Base-by-base conservation (phyloP, 768 basidiomycete genomes). In the Vishniacozyma victoriae region DNA sequence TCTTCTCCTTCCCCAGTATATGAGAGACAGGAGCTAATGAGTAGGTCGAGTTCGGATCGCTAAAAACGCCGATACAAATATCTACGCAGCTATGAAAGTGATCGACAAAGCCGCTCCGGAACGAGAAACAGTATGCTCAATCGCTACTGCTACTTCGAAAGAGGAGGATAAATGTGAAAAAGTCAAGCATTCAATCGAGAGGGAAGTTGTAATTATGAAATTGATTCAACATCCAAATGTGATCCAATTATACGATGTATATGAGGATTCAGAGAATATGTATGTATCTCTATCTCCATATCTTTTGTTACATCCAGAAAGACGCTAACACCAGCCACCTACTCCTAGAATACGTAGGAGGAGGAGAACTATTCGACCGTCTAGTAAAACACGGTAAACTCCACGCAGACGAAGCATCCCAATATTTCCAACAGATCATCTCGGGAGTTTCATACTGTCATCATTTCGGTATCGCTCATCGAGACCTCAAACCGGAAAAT, bases 151-250 rank as follows among this genome's bases (percentile, higher is more conserved):
- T 19, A 55, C 60, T 25, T 35, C 52, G 6, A 59, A 62, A 36
- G 59, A 60, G 11, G 64, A 58, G 13, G 54, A 59, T 4, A 65
- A 66, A 41, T 54, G 56, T 18, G 60, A 62, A 22, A 58, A 62
- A 41, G 58, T 65, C 24, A 55, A 73, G n/a, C 48, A 92, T 39
- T 85, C 87, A 3, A 85, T 96, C 51, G 90, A 95, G 70, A 77
- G 88, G 55, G 92, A 97, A 72, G 93, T 97, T 52, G 88, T 87
- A 47, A 91, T 96, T 83, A 93, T 97, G 92, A 97, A 96, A 72
- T 84, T 96, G 60, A 91, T 97, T 83, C 87, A 92, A 64, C 92
- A 97, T 68, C 92, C 90, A 1, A 95, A 95, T 73, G 89, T 97
- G 61, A 81, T 96, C 77, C 82, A 85, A 53, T 84, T 97, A 33